A percentile compares a stretch with the other conserved stretches of the same genome.
Evolutionary conservation across 345 rosid genomes (phyloP).

Genomic region (Jatropha curcas): DNA sequence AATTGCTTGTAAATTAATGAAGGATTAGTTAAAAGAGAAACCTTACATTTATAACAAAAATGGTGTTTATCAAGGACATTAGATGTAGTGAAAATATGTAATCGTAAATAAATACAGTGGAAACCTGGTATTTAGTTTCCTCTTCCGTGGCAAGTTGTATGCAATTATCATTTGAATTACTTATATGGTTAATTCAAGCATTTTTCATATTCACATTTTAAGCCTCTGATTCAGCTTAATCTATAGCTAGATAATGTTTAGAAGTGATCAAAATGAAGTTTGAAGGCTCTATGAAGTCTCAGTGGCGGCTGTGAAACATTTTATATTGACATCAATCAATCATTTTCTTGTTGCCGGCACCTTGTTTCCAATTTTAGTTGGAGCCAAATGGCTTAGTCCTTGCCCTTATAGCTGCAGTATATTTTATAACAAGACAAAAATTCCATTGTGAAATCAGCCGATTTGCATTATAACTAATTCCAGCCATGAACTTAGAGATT

Average conservation of each 20-base stretch:
- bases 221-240: not conserved
- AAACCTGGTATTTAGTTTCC: not conserved
- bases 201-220: no score
- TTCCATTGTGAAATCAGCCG: constrained; percentile 39
- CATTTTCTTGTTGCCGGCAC: constrained; percentile 29
- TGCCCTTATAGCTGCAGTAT: not conserved
- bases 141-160: not conserved
- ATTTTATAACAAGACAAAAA: constrained; percentile 29
- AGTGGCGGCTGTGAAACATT: not conserved
- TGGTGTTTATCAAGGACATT: not conserved
- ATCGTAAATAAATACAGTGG: not conserved
- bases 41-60: constrained; percentile 10
- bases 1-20: constrained; percentile 17
- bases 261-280: not conserved
- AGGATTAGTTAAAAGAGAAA: constrained; percentile 20
- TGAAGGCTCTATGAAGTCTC: no score
- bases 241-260: no score
- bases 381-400: constrained; percentile 18
- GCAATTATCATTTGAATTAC: not conserved
- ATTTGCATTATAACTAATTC: constrained; percentile 6
- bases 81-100: constrained; percentile 15
- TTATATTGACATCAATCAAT: no score
- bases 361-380: not conserved
- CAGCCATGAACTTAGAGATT: constrained; percentile 32
- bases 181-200: no score